Evolutionary conservation across 2,329 filamentous ascomycete species (phyloP), one percentile per base, ranked within the genome.

Genomic region (Curvularia sp.): DNA sequence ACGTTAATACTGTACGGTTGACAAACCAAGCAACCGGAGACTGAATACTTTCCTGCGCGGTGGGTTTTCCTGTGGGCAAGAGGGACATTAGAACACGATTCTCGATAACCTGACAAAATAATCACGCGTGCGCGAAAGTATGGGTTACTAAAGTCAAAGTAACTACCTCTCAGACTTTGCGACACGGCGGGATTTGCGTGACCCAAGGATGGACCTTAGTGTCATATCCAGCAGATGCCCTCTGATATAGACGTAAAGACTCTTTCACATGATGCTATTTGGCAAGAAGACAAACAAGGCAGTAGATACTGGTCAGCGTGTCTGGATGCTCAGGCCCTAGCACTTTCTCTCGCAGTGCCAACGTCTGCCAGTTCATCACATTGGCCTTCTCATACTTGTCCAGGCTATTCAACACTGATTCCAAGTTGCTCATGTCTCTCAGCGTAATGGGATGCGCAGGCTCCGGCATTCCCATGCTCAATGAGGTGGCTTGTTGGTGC

Each of bases 301-400:
- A 54, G 30, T 53, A 45, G 27, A 62, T 52, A 28, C 59, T 62
- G 18, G 41, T 15, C 10, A 45, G 41, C 21, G 39, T 43, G 39
- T 43, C 39, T 8, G 25, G 15, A 42, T 59, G 55, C 55, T 59
- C 19, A 39, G 28, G 9, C 18, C 49, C 51, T 12, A 58, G 46
- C 43, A 55, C 54, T 21, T 51, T 56, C 60, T 60, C 41, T 18
- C 42, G 15, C 23, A 27, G 30, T 30, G 38, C 50, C 19, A 58
- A n/a, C 38, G 51, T 59, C 41, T 59, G 2, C 15, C 39, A 23
- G 32, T 54, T 27, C 18, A 59, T 53, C 13, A 28, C 18, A 27
- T 62, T 56, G 25, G 53, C 59, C 36, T 61, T 43, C 9, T 51
- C 32, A 23, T 60, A 56, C 39, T 70, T 65, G 6, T 59, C 61